These are phyloP conservation scores for Nepenthes alata DNA, from an alignment of 179 eudicot genomes.

Conservation along the genomic window DNA sequence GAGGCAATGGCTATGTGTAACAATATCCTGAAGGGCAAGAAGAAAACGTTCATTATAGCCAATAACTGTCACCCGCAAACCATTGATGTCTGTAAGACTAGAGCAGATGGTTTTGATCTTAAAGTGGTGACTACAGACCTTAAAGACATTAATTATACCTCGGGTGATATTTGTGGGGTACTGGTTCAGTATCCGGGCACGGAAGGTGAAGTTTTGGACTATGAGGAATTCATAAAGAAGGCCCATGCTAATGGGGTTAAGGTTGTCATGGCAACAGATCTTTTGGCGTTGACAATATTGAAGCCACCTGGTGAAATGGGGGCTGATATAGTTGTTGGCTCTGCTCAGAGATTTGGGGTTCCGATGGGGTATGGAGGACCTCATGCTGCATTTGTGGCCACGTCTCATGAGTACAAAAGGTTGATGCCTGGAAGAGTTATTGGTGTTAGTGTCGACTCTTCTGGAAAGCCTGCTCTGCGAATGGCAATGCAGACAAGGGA, in stretches of 20 bases:
- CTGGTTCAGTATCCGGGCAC: constrained; percentile 96
- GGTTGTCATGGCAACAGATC: constrained; percentile 88
- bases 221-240: constrained; percentile 73
- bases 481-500: constrained; percentile 99
- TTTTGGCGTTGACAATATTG: constrained; percentile 82
- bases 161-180: constrained; percentile 91
- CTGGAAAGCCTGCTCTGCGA: constrained; percentile 78
- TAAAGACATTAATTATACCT: constrained; percentile 63
- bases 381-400: constrained; percentile 94
- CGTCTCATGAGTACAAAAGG: constrained; percentile 94
- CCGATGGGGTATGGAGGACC: constrained; percentile 99
- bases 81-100: constrained; percentile 70
- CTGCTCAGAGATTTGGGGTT: constrained; percentile 94
- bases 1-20: constrained; percentile 99
- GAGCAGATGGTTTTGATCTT: constrained; percentile 79
- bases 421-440: constrained; percentile 97
- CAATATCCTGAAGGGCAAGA: constrained; percentile 74
- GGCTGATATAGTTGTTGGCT: constrained; percentile 90
- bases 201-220: constrained; percentile 82
- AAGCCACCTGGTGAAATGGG: constrained; percentile 93
- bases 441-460: constrained; percentile 83
- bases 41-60: constrained; percentile 73
- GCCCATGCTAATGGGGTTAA: constrained; percentile 85
- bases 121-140: constrained; percentile 57
- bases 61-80: constrained; percentile 88